Base-by-base conservation (phyloP, 805 yeast genomes). In the Lipomyces starkeyi region DNA sequence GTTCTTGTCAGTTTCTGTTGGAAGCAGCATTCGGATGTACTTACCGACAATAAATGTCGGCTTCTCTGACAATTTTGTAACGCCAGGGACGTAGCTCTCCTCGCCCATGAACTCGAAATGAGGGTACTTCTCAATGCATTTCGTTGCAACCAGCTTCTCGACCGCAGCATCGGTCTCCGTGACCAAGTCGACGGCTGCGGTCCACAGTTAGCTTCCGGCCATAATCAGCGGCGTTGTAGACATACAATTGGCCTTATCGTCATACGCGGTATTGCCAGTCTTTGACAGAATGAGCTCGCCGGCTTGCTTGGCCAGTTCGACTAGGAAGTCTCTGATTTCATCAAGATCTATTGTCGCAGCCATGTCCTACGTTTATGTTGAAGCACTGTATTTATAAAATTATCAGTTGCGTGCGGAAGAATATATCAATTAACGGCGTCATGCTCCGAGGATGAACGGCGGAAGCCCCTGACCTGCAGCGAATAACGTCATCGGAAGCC, bases 31-130 rank as follows among this genome's bases (percentile, higher is more conserved):
- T 22, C 22, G 58, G 22, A 6, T 43, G 40, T 17, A 56, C 55
- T 89, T 89, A 73, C 87, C 90, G 22, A 87, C 88, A 64, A 87
- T 83, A 73, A 87, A 87, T 1, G 90, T 87, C 25, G 90, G 90
- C 2, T 79, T 84, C 54, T 81, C 81, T 1, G 84, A 78, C 17
- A 87, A 78, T 58, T 74, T 75, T 2, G 87, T 80, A 37, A 76
- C 78, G 0, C 88, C 89, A 2, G 82, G 82, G 13, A 83, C 78
- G 69, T 80, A 87, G 27, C 86, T 80, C 75, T 87, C 91, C 74
- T 87, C 91, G 35, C 90, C 91, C 74, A 87, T 80, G 75, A 87
- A 87, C 69, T 80, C 78, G 74, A 75, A 87, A 25, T 78, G 75
- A 13, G 90, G 89, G 73, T 79, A 87, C 65, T 74, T 74, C 8